A percentile compares a stretch with the other conserved stretches of the same genome.
Evolutionary conservation across 805 yeast genomes (phyloP).

Genomic region (Jamesozyma jinghongensis): DNA sequence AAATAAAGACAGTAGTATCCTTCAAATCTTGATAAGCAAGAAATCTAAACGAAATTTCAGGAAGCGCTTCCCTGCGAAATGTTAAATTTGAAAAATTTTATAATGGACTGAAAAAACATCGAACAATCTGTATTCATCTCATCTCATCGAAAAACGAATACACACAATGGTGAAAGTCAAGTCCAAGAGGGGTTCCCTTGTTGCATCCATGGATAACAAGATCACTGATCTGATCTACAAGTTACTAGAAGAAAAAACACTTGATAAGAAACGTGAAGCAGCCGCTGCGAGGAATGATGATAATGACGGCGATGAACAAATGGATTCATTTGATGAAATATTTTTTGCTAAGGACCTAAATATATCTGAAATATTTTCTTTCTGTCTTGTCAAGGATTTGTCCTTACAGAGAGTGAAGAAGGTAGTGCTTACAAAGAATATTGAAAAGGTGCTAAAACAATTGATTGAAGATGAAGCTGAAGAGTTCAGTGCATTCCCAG

Average conservation of each 20-base stretch:
- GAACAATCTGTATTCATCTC: too few relatives aligned
- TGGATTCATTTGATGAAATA: constrained; percentile 27
- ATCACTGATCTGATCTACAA: constrained; percentile 46
- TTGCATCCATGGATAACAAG: constrained; percentile 42
- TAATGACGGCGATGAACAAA: constrained; percentile 9
- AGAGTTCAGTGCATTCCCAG: constrained; percentile 34
- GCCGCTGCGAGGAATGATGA: constrained; percentile 13
- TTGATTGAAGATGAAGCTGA: constrained; percentile 53
- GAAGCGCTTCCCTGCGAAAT: too few relatives aligned
- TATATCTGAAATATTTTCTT: constrained; percentile 43
- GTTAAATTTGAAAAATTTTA: too few relatives aligned
- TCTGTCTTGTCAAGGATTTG: constrained; percentile 55
- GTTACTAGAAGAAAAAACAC: constrained; percentile 52
- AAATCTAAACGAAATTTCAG: too few relatives aligned
- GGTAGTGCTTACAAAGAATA: constrained; percentile 49
- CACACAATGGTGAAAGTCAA: constrained; percentile 30
- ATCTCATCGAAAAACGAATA: too few relatives aligned
- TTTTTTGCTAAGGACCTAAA: constrained; percentile 56
- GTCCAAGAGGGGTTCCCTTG: constrained; percentile 16
- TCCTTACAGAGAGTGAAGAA: constrained; percentile 63
- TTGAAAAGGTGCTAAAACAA: constrained; percentile 48
- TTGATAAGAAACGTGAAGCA: constrained; percentile 31
- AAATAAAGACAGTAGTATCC: too few relatives aligned
- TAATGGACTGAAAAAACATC: too few relatives aligned
- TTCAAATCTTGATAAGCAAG: too few relatives aligned